Evolutionary conservation across 2,329 filamentous ascomycete genomes (phyloP).

Genomic region (Colletotrichum zoysiae): DNA sequence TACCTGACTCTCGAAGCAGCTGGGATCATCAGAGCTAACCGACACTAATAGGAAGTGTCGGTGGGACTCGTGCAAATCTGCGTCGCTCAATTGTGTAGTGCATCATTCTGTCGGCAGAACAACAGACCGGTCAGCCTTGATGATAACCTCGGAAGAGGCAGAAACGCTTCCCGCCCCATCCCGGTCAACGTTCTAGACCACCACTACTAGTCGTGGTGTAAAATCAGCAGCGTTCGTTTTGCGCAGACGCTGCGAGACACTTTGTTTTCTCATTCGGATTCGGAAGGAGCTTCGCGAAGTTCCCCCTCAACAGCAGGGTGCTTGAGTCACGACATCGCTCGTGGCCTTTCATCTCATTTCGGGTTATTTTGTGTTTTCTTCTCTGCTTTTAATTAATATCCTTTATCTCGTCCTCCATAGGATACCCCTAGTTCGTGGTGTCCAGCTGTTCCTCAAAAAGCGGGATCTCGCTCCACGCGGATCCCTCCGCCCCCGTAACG

Average conservation of each 20-base stretch:
- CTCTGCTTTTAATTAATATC: too few relatives aligned
- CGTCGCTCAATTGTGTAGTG: background rate
- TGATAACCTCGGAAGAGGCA: slow-evolving; percentile 12
- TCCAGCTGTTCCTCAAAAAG: slow-evolving; percentile 6
- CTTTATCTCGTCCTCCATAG: too few relatives aligned
- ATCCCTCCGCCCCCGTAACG: background rate
- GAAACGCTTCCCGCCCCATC: slow-evolving; percentile 32
- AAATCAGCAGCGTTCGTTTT: background rate
- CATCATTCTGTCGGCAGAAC: background rate
- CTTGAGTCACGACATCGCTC: background rate
- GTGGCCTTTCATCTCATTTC: background rate
- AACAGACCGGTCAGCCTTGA: slow-evolving; percentile 7
- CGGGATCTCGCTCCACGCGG: slow-evolving; percentile 19
- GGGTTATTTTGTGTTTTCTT: background rate
- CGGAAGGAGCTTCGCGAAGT: slow-evolving; percentile 2
- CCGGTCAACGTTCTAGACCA: slow-evolving; percentile 2
- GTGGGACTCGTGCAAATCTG: slow-evolving; percentile 19
- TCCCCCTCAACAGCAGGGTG: background rate
- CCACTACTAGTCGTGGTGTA: background rate
- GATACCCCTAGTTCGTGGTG: background rate
- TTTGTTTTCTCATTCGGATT: slow-evolving; percentile 7
- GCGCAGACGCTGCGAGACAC: background rate
- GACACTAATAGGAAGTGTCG: background rate
- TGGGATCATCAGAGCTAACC: slow-evolving; percentile 5
- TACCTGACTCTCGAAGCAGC: background rate